phyloP scores from a whole-genome alignment of 2,329 filamentous ascomycete species.

The Penicillium sp. region DNA sequence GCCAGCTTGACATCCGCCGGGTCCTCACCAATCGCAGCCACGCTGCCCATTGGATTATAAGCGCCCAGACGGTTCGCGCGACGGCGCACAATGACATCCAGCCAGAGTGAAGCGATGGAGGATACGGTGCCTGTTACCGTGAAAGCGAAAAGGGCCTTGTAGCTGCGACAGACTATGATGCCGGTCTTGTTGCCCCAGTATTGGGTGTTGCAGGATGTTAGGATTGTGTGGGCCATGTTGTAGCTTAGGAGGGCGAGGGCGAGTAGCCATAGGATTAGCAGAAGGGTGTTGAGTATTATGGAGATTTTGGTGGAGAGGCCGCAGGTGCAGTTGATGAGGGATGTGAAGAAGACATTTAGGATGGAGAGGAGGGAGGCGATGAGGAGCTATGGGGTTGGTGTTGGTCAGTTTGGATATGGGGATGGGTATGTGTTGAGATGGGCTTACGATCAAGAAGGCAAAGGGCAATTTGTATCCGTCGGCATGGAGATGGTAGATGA shows the following conservation, averaged over 20 bases:
- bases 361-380: constrained; percentile 51
- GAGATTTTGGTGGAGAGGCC: constrained; percentile 53
- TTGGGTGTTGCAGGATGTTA: constrained; percentile 46
- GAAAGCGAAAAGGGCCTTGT: constrained; percentile 59
- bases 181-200: constrained; percentile 54
- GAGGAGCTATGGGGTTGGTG: constrained; percentile 43
- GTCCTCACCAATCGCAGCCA: constrained; percentile 26
- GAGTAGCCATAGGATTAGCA: constrained; percentile 51
- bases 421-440: not conserved
- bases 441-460: constrained; percentile 56
- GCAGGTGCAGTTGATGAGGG: constrained; percentile 49
- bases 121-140: constrained; percentile 46
- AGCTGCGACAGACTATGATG: constrained; percentile 54
- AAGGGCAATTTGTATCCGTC: constrained; percentile 53
- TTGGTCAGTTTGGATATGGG: constrained; percentile 1
- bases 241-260: constrained; percentile 51
- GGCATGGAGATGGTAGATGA: constrained; percentile 51
- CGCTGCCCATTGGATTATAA: constrained; percentile 46
- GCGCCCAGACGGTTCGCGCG: constrained; percentile 44
- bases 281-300: constrained; percentile 46
- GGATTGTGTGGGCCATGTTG: constrained; percentile 52
- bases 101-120: constrained; percentile 45
- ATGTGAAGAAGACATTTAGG: constrained; percentile 46
- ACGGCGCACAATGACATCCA: constrained; percentile 50
- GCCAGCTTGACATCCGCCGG: constrained; percentile 35